phyloP scores from a whole-genome alignment of 495 filamentous ascomycete species.

The Hypoxylon lienhwacheense region DNA sequence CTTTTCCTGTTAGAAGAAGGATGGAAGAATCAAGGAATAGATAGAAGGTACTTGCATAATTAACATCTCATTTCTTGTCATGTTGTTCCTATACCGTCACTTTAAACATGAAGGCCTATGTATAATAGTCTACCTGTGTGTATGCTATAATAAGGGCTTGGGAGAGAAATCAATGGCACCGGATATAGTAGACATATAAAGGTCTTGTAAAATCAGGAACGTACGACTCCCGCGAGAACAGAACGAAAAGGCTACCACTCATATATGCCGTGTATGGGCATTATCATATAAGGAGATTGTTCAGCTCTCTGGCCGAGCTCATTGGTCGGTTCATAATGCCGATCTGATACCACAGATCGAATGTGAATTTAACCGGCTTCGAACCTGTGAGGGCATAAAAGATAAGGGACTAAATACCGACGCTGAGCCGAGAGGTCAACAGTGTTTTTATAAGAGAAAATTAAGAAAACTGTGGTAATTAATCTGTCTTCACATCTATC shows the following conservation, averaged over 20 bases:
- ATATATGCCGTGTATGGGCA: conserved; percentile 6
- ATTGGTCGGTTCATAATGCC: conserved; percentile 8
- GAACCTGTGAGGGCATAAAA: not conserved
- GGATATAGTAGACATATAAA: no score
- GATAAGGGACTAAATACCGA: not conserved
- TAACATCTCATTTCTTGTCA: no score
- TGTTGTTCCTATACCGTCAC: no score
- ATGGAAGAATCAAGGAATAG: no score
- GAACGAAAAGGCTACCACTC: not conserved
- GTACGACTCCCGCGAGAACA: conserved; percentile 2
- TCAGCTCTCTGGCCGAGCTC: conserved; percentile 1
- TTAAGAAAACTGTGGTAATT: not conserved
- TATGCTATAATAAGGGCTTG: no score
- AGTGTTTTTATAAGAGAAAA: conserved; percentile 1
- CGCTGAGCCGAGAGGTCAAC: not conserved
- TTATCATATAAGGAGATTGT: not conserved
- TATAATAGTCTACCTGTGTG: no score
- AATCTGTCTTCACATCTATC: not conserved
- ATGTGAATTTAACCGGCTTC: conserved; percentile 26
- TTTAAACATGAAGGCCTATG: no score
- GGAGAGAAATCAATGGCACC: no score
- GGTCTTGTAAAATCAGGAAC: not conserved
- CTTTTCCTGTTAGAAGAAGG: no score
- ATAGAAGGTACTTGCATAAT: no score
- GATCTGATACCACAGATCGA: conserved; percentile 1